A percentile compares a stretch with the other conserved stretches of the same genome.
These are phyloP conservation scores for Meira nashicola DNA, from an alignment of 1,284 basidiomycete species.

Conservation along the genomic window DNA sequence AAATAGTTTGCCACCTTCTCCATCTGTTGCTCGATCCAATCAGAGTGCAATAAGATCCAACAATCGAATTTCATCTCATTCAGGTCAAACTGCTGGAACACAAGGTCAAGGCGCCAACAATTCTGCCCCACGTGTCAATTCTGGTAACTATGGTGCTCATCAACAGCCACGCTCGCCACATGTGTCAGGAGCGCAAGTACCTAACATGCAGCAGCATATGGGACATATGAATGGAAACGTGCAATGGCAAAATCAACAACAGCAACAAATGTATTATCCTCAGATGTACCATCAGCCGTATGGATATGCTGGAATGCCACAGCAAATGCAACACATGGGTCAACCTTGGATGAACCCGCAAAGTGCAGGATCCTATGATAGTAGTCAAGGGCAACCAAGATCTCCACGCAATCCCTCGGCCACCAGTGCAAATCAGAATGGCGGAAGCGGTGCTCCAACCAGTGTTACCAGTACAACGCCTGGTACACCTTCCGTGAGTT, in stretches of 20 bases:
- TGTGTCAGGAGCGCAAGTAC: slow-evolving; percentile 23
- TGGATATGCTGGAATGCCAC: slow-evolving; percentile 28
- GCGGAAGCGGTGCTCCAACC: too few relatives aligned
- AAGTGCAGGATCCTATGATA: slow-evolving; percentile 22
- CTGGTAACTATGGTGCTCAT: slow-evolving; percentile 23
- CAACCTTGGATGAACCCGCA: slow-evolving; percentile 1
- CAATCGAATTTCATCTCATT: too few relatives aligned
- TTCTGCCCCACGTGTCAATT: slow-evolving; percentile 23
- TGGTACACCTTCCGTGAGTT: slow-evolving; percentile 15
- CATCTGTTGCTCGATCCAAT: slow-evolving; percentile 16
- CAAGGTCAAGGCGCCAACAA: slow-evolving; percentile 19
- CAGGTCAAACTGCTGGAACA: neutral
- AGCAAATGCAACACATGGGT: slow-evolving; percentile 22
- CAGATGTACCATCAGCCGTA: slow-evolving; percentile 35
- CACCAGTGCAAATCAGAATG: slow-evolving; percentile 16
- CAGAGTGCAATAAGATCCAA: slow-evolving; percentile 6
- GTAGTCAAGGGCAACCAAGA: slow-evolving; percentile 26
- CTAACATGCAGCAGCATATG: slow-evolving; percentile 43
- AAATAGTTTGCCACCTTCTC: slow-evolving; percentile 2
- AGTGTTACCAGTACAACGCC: too few relatives aligned
- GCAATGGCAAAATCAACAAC: slow-evolving; percentile 20
- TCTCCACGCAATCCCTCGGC: slow-evolving; percentile 40
- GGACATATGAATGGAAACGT: slow-evolving; percentile 30
- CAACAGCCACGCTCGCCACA: slow-evolving; percentile 44
- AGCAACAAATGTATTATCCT: slow-evolving; percentile 3